These are phyloP conservation scores for Paraphysoderma sedebokerense DNA, from an alignment of 371 early-diverging fungal species.

Conservation along the genomic window DNA sequence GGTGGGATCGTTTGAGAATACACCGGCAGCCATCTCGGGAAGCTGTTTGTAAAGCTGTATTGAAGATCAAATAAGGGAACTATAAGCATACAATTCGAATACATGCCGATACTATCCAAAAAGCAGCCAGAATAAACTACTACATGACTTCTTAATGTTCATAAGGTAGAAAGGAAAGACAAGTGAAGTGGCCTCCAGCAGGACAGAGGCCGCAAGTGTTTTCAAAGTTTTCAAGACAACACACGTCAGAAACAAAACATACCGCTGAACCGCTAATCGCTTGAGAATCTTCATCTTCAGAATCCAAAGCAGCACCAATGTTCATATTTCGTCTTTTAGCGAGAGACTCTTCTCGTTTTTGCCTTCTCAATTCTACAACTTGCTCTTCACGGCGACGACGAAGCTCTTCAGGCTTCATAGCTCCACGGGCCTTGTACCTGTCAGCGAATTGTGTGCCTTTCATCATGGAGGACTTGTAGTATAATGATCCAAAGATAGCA, in stretches of 20 bases:
- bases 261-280: conserved; percentile 28
- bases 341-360: conserved; percentile 86
- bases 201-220: not conserved
- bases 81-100: too few species aligned
- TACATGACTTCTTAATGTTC: too few species aligned
- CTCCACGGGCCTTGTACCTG: conserved; percentile 63
- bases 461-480: too few species aligned
- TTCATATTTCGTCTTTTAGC: conserved; percentile 81
- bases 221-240: not conserved
- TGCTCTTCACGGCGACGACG: conserved; percentile 84
- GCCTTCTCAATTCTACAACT: conserved; percentile 85
- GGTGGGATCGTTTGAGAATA: conserved; percentile 56
- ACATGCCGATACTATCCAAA: too few species aligned
- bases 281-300: conserved; percentile 54
- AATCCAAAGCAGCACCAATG: conserved; percentile 39
- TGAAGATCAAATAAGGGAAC: too few species aligned
- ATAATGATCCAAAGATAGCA: too few species aligned
- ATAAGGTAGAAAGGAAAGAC: too few species aligned
- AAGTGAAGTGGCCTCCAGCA: too few species aligned
- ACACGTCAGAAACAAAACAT: conserved; percentile 6
- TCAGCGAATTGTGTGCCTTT: too few species aligned
- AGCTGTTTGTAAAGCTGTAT: conserved; percentile 36
- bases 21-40: conserved; percentile 50
- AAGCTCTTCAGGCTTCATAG: conserved; percentile 78
- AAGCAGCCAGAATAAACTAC: too few species aligned